phyloP scores from a whole-genome alignment of 2,329 filamentous ascomycete genomes.

The Talaromyces piceae region DNA sequence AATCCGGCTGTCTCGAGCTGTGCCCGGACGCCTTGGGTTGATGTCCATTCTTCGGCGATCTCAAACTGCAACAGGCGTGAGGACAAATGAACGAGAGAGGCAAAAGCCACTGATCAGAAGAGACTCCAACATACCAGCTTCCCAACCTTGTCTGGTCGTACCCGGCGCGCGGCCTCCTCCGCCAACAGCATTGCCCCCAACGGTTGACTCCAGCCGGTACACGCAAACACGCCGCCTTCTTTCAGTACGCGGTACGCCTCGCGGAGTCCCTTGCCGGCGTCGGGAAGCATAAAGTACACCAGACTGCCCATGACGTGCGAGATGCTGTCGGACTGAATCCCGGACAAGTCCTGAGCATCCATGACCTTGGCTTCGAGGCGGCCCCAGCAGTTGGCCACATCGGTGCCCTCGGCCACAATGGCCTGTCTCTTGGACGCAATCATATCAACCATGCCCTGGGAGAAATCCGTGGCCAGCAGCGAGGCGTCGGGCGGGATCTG shows the following conservation, averaged over 20 bases:
- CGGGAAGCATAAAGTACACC: constrained; percentile 9
- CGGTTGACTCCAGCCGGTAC: constrained; percentile 4
- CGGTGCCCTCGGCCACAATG: not conserved
- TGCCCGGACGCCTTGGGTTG: not conserved
- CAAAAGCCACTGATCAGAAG: too few species aligned
- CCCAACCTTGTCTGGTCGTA: not conserved
- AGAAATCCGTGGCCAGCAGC: constrained; percentile 5
- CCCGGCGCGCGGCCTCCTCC: not conserved
- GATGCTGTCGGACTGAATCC: not conserved
- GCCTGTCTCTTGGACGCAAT: not conserved
- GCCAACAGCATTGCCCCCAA: not conserved
- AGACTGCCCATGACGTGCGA: constrained; percentile 7
- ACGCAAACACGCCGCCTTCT: constrained; percentile 8
- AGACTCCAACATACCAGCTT: not conserved
- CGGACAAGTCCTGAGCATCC: constrained; percentile 7
- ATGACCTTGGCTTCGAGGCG: constrained; percentile 1
- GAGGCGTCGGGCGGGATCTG: not conserved
- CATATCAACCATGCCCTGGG: constrained; percentile 6
- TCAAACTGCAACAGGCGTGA: not conserved
- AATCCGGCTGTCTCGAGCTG: constrained; percentile 5
- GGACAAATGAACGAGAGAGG: not conserved
- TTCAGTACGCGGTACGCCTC: constrained; percentile 6
- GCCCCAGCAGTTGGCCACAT: not conserved
- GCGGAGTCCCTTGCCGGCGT: constrained; percentile 2
- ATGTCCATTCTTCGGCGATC: not conserved